Percentiles rank a stretch among this genome's conserved stretches.
phyloP scores from a whole-genome alignment of 345 rosid genomes.

The Excoecaria cochinchinensis region DNA sequence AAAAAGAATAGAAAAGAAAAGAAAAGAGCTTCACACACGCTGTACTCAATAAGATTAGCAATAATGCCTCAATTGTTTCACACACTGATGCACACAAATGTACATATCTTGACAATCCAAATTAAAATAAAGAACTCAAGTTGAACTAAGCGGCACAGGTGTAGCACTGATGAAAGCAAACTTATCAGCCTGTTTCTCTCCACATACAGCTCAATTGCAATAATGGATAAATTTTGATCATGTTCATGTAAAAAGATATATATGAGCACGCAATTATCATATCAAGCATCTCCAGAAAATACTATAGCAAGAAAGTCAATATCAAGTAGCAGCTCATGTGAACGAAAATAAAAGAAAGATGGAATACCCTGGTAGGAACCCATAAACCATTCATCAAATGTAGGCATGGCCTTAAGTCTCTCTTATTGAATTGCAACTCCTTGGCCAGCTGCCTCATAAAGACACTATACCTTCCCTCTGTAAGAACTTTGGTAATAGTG shows the following conservation, averaged over 20 bases:
- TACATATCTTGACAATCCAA: background rate
- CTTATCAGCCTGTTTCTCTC: too few species aligned
- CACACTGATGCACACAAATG: background rate
- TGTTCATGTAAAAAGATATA: background rate
- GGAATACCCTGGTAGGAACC: constrained; percentile 3
- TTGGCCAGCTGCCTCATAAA: background rate
- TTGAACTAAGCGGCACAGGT: background rate
- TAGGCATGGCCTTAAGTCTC: constrained; percentile 11
- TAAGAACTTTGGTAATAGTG: constrained; percentile 5
- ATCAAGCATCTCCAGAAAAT: background rate
- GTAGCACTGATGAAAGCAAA: background rate
- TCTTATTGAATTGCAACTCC: constrained; percentile 7
- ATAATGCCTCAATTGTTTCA: background rate
- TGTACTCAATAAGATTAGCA: background rate
- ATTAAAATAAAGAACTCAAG: background rate
- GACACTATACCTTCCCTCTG: constrained; percentile 1
- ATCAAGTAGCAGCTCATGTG: background rate
- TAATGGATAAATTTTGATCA: background rate
- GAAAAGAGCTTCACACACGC: too few species aligned
- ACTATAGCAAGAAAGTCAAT: background rate
- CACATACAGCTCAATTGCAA: background rate
- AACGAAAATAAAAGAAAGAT: background rate
- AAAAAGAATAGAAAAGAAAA: too few species aligned
- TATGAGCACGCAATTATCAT: background rate
- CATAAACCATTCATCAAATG: background rate